A percentile compares a stretch with the other conserved stretches of the same genome.
Evolutionary conservation across 2,329 filamentous ascomycete genomes (phyloP).

Genomic region (Hymenoscyphus occultus): DNA sequence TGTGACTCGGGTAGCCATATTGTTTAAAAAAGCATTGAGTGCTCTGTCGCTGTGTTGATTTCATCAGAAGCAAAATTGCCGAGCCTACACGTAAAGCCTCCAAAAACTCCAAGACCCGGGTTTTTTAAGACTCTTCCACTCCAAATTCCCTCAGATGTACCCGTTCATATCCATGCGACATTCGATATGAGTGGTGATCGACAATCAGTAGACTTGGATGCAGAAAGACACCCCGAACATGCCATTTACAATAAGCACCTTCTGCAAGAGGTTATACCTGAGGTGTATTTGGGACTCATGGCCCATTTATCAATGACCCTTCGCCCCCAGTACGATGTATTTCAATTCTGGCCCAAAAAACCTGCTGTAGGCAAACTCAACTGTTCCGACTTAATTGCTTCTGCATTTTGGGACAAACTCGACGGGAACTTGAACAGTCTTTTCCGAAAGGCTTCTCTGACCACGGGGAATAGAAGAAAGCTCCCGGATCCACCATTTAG

Average conservation of each 20-base stretch:
- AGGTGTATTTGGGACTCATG: slow-evolving; percentile 31
- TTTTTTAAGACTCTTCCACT: slow-evolving; percentile 29
- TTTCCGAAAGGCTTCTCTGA: slow-evolving; percentile 23
- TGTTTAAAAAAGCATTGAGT: background rate
- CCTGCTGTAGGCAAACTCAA: slow-evolving; percentile 12
- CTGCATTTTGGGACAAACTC: slow-evolving; percentile 27
- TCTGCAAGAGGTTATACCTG: slow-evolving; percentile 23
- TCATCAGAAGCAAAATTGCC: too few species aligned
- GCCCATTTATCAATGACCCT: slow-evolving; percentile 15
- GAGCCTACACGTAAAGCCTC: background rate
- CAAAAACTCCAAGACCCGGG: slow-evolving; percentile 9
- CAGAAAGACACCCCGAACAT: slow-evolving; percentile 18
- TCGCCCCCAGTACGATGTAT: slow-evolving; percentile 16
- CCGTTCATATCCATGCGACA: slow-evolving; percentile 34
- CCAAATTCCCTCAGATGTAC: slow-evolving; percentile 26
- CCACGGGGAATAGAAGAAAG: background rate
- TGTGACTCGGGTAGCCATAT: too few species aligned
- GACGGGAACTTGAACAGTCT: slow-evolving; percentile 18
- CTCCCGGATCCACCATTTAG: slow-evolving; percentile 10
- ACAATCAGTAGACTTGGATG: slow-evolving; percentile 26
- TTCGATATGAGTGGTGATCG: slow-evolving; percentile 35
- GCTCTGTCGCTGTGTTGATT: background rate
- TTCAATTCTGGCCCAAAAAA: slow-evolving; percentile 27
- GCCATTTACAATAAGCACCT: slow-evolving; percentile 22
- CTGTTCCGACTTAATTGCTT: slow-evolving; percentile 18